Conservation (phyloP, 192 early-diverging fungal genomes). For the Powellomyces hirtus region DNA sequence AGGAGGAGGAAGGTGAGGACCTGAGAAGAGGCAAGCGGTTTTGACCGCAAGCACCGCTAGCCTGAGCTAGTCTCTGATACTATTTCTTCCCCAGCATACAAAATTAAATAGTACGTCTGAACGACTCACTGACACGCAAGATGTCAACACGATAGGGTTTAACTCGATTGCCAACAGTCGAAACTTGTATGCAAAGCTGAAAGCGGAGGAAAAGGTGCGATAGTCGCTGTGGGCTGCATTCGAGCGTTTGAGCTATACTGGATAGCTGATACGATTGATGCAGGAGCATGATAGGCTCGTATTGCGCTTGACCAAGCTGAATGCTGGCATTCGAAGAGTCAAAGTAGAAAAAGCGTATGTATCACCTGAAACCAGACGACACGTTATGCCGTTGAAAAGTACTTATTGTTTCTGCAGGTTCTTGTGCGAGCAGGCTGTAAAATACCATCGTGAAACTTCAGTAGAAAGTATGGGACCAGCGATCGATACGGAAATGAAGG, state of each 20-base stretch:
- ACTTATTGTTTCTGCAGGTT: neutral
- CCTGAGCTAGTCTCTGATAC: too few species aligned
- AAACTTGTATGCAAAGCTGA: neutral
- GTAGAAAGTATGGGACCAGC: too few species aligned
- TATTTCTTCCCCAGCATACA: too few species aligned
- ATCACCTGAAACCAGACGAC: neutral
- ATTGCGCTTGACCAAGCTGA: neutral
- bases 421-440: neutral
- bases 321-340: neutral
- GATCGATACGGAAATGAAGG: too few species aligned
- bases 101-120: too few species aligned
- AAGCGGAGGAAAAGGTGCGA: neutral
- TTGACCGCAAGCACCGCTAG: too few species aligned
- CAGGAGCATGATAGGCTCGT: neutral
- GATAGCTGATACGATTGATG: neutral
- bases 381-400: neutral
- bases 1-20: too few species aligned
- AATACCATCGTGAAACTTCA: neutral
- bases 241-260: neutral
- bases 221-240: neutral
- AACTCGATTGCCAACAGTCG: too few species aligned
- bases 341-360: neutral
- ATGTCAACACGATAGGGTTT: too few species aligned
- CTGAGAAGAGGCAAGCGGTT: too few species aligned
- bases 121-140: too few species aligned